These are phyloP conservation scores for Pythium guiyangense DNA, from an alignment of 352 stramenopile species.

Conservation along the genomic window DNA sequence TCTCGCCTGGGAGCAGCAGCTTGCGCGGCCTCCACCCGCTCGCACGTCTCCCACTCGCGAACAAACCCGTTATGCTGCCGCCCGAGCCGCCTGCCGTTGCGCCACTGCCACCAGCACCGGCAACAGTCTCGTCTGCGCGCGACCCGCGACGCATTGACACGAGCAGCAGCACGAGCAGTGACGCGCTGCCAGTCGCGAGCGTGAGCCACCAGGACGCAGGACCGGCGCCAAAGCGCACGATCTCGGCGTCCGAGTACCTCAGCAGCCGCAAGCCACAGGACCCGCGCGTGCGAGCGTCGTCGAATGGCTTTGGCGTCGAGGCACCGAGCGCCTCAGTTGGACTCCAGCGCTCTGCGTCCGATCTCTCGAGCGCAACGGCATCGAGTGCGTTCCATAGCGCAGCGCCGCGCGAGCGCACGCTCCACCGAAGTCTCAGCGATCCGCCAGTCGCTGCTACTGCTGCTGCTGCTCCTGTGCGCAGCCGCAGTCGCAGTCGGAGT, in stretches of 20 bases:
- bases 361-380: background rate
- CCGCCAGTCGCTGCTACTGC: background rate
- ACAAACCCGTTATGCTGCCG: background rate
- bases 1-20: constrained; percentile 11
- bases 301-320: background rate
- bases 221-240: constrained; percentile 2
- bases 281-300: background rate
- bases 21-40: constrained; percentile 12
- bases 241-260: constrained; percentile 12
- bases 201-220: background rate
- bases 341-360: constrained; percentile 6
- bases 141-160: background rate
- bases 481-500: constrained; percentile 1
- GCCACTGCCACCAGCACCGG: too few relatives aligned
- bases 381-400: background rate
- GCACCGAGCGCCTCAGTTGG: background rate
- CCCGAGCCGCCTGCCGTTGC: background rate
- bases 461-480: too few relatives aligned
- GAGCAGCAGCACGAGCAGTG: background rate
- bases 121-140: too few relatives aligned
- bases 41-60: constrained; percentile 5
- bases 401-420: background rate
- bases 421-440: constrained; percentile 17
- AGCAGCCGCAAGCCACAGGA: constrained; percentile 13
- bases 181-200: too few relatives aligned